phyloP scores from a whole-genome alignment of 2,329 filamentous ascomycete species.

The Fusarium verrucosum region DNA sequence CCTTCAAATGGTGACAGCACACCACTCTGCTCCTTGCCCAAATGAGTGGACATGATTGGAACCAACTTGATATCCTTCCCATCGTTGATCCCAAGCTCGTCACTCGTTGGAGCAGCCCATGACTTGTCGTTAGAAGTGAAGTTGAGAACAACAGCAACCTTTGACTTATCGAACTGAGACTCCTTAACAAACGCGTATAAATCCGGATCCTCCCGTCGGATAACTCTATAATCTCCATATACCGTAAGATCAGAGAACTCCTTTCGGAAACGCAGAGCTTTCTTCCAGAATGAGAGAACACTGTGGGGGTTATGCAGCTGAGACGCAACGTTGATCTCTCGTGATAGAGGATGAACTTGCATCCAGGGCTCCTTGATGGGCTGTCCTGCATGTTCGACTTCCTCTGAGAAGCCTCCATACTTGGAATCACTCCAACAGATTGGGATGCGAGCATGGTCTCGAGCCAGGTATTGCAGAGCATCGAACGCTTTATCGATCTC shows the following conservation, averaged over 20 bases:
- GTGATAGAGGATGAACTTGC: slow-evolving; percentile 46
- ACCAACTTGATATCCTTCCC: slow-evolving; percentile 30
- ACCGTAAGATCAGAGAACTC: slow-evolving; percentile 48
- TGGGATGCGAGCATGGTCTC: slow-evolving; percentile 73
- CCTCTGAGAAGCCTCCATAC: slow-evolving; percentile 49
- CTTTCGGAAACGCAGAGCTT: slow-evolving; percentile 43
- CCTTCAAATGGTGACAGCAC: slow-evolving; percentile 47
- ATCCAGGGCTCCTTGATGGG: slow-evolving; percentile 48
- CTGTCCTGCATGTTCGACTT: slow-evolving; percentile 47
- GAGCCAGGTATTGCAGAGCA: slow-evolving; percentile 48
- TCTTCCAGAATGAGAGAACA: slow-evolving; percentile 48
- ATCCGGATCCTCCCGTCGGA: slow-evolving; percentile 40
- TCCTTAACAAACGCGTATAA: slow-evolving; percentile 48
- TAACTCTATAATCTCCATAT: slow-evolving; percentile 48
- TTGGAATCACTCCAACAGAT: slow-evolving; percentile 66
- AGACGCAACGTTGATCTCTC: slow-evolving; percentile 63
- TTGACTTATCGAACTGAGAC: slow-evolving; percentile 33
- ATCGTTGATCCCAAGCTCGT: slow-evolving; percentile 38
- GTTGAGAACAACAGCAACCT: slow-evolving; percentile 47
- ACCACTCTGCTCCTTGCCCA: slow-evolving; percentile 20
- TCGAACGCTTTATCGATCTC: slow-evolving; percentile 50
- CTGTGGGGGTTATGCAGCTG: slow-evolving; percentile 57
- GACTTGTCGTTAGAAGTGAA: slow-evolving; percentile 46
- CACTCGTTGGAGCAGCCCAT: slow-evolving; percentile 27
- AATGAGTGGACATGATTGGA: slow-evolving; percentile 44